Conservation (phyloP, 1,139 yeast species). For the Tardiomyces digboiensis region DNA sequence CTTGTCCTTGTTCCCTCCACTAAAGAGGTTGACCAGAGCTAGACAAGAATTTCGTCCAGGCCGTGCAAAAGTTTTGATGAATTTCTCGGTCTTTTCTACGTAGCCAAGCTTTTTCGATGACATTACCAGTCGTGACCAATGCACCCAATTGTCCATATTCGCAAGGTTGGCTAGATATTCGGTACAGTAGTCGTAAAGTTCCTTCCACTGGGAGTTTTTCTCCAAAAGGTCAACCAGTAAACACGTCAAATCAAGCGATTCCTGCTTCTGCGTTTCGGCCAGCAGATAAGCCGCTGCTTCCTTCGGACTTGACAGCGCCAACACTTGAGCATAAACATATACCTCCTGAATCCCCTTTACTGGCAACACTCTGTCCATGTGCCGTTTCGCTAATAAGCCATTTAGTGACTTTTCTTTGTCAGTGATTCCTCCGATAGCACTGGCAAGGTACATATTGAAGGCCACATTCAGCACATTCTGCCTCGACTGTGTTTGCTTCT, state of each 20-base stretch:
- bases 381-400: constrained; percentile 46
- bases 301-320: constrained; percentile 27
- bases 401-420: constrained; percentile 38
- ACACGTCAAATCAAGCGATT: constrained; percentile 48
- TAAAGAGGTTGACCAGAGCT: constrained; percentile 40
- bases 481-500: constrained; percentile 23
- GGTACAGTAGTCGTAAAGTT: constrained; percentile 26
- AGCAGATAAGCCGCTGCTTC: constrained; percentile 28
- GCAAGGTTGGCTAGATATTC: constrained; percentile 20
- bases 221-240: constrained; percentile 40
- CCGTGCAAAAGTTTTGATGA: constrained; percentile 21
- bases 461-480: constrained; percentile 37
- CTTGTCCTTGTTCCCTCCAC: constrained; percentile 10
- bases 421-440: constrained; percentile 24
- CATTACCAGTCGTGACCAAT: constrained; percentile 38
- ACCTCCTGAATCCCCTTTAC: constrained; percentile 46
- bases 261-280: constrained; percentile 21
- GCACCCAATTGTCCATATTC: constrained; percentile 42
- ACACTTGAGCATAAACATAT: constrained; percentile 42
- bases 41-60: constrained; percentile 46
- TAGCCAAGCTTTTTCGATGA: constrained; percentile 26
- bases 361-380: constrained; percentile 40
- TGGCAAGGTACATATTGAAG: constrained; percentile 16
- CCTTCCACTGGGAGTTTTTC: constrained; percentile 32
- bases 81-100: constrained; percentile 21